Base-by-base conservation (phyloP, 225 moss, liverwort and hornwort genomes). In the Lunularia cruciata region DNA sequence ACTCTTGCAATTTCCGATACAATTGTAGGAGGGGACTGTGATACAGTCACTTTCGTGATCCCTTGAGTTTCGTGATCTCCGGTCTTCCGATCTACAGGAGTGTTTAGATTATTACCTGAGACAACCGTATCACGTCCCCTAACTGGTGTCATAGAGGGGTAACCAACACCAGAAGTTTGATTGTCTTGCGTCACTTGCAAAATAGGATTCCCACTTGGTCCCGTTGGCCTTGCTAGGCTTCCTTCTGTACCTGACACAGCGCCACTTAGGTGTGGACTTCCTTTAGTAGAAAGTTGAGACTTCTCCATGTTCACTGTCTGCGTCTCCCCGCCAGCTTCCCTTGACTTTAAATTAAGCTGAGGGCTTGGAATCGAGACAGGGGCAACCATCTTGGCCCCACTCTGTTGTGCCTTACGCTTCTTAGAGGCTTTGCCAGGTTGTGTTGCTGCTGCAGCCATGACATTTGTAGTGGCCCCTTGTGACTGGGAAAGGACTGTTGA, bases 1-100 rank as follows among this genome's bases (percentile, higher is more conserved):
- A 71, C 67, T 47, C 30, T 55, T 25, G 72, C 79, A 66, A 65
- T 59, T 59, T 74, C 69, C 7, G 57, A 47, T 9, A 78, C 69
- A 20, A 78, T 73, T 45, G 72, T 78, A 22, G 78, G 72, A 66
- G 73, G 38, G 28, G 72, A 20, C 39, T 56, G 34, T 51, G 27
- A 32, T 37, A 11, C 16, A 47, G 56, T 60, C 26, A 68, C 22
- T 56, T 28, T 55, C 14, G 34, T 37, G 35, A 1, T 20, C 37
- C 35, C 38, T 1, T 3, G 37, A 57, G 20, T 31, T 22, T 66
- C 48, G 30, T 47, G 32, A 34, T 22, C 32, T 34, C 16, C 9
- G 1, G 20, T 34, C n/a, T 33, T 66, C 33, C 20, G 48, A 6
- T 33, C 47, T 15, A 22, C 16, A 32, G 63, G 8, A 30, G 47